These are phyloP conservation scores for Bruguiera hainesii DNA, from an alignment of 441 rosid genomes.

Conservation along the genomic window DNA sequence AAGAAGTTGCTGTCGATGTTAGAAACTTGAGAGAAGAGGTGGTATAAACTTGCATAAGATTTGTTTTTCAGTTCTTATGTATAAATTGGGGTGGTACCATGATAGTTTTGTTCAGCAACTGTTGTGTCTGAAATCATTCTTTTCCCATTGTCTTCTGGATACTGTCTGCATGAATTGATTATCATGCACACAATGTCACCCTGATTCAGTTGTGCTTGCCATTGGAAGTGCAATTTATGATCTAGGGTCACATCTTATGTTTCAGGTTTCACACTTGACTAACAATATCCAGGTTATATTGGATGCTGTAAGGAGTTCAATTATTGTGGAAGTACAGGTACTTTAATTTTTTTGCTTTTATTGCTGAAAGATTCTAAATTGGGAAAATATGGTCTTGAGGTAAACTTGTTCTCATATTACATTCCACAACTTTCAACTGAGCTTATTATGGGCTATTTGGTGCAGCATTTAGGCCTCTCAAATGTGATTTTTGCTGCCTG, in stretches of 20 bases:
- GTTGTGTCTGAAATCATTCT: too few relatives aligned
- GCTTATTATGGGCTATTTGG: background rate
- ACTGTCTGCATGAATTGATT: too few relatives aligned
- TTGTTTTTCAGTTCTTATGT: too few relatives aligned
- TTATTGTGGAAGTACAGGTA: constrained; percentile 71
- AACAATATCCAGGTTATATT: constrained; percentile 54
- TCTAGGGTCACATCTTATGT: background rate
- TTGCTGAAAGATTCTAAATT: background rate
- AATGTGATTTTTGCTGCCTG: background rate
- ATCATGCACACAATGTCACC: too few relatives aligned
- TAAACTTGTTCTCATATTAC: background rate
- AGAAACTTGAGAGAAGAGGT: background rate
- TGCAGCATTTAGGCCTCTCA: background rate
- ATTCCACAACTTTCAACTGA: background rate
- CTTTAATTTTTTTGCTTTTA: background rate
- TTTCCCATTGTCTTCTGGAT: too few relatives aligned
- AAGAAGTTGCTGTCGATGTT: too few relatives aligned
- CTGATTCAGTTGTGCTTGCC: too few relatives aligned
- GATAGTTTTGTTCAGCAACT: too few relatives aligned
- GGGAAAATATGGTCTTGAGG: background rate
- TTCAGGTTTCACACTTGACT: constrained; percentile 66
- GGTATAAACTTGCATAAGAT: background rate
- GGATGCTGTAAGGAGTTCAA: constrained; percentile 65
- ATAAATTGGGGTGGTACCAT: too few relatives aligned
- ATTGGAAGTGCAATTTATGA: too few relatives aligned